A percentile compares a stretch with the other conserved stretches of the same genome.
phyloP scores from a whole-genome alignment of 768 basidiomycete genomes.

The Russula griseocarnosa region DNA sequence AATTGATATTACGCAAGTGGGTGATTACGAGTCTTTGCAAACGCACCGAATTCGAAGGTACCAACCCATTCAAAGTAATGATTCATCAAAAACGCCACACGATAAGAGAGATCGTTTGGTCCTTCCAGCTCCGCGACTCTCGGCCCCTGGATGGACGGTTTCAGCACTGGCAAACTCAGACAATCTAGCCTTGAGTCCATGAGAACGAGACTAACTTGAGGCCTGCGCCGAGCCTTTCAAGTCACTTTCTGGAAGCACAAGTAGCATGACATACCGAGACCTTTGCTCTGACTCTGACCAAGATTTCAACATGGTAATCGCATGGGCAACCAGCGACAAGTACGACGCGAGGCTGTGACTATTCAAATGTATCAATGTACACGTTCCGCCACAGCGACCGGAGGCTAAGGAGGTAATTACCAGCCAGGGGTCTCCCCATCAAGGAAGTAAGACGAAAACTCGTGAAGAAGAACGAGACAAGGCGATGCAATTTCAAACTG shows the following conservation, averaged over 20 bases:
- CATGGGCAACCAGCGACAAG: conserved; percentile 24
- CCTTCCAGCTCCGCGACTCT: conserved; percentile 3
- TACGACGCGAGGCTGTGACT: conserved; percentile 23
- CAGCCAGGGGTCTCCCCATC: conserved; percentile 9
- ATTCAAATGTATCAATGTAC: neutral
- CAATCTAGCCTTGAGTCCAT: conserved; percentile 26
- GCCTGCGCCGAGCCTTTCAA: neutral
- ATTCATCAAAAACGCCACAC: conserved; percentile 17
- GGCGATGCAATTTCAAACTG: conserved; percentile 12
- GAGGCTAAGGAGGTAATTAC: conserved; percentile 3
- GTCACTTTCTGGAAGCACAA: neutral
- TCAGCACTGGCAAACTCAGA: conserved; percentile 19
- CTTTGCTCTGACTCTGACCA: conserved; percentile 20
- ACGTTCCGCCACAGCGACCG: neutral
- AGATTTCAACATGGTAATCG: conserved; percentile 2
- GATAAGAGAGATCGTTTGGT: conserved; percentile 9
- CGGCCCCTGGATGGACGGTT: neutral
- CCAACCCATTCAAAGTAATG: conserved; percentile 28
- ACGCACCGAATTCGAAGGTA: conserved; percentile 20
- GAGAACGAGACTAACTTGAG: conserved; percentile 18
- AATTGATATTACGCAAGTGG: neutral
- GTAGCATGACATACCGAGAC: conserved; percentile 15
- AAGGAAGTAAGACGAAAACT: conserved; percentile 26
- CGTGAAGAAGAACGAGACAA: conserved; percentile 25
- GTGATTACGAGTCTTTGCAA: neutral